Evolutionary conservation across 495 filamentous ascomycete genomes (phyloP), one percentile per base, ranked within the genome.

Genomic region (Durotheca rogersii): DNA sequence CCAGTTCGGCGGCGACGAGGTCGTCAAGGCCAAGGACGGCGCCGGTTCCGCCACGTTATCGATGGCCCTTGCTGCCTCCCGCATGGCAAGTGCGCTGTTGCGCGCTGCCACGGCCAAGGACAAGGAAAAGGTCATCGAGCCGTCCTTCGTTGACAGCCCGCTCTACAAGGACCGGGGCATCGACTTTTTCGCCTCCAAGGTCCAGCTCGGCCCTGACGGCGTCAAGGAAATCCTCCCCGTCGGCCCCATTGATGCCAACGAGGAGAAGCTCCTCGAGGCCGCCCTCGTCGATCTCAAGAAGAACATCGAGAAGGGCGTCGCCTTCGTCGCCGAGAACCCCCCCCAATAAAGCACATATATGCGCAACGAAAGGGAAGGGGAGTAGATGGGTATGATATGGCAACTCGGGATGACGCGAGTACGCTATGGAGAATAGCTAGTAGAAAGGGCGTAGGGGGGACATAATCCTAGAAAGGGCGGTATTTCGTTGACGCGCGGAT

Each of bases 1-100:
- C 62, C 93, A 98, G 77, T 98, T 97, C 74, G 93, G 93, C 72
- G 93, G 93, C 81, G 93, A 98, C 72, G 93, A 98, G 83, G 93
- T 98, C 55, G 93, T 98, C 71, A 84, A 96, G 81, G 93, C 93
- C 70, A 98, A 98, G 84, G 90, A 89, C 70, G 93, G 93, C 73
- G 90, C 92, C 64, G 93, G 93, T 58, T 97, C 94, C 51, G 93
- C 93, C 68, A 98, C 93, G 51, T 86, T 98, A 52, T 96, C 90
- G 71, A 98, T 98, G 93, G 93, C 93, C 60, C 93, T 94, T 82
- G 93, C 93, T 62, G 93, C 93, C 80, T 90, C 90, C 56, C 89
- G 93, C 67, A 95, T 98, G 80, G 90, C 93, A 58, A 91, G 96
- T 79, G 86, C 85, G 62, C 77, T 98, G 53, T 86, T 98, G 68